These are phyloP conservation scores for Quercus phellos DNA, from an alignment of 331 rosid species.

Conservation along the genomic window DNA sequence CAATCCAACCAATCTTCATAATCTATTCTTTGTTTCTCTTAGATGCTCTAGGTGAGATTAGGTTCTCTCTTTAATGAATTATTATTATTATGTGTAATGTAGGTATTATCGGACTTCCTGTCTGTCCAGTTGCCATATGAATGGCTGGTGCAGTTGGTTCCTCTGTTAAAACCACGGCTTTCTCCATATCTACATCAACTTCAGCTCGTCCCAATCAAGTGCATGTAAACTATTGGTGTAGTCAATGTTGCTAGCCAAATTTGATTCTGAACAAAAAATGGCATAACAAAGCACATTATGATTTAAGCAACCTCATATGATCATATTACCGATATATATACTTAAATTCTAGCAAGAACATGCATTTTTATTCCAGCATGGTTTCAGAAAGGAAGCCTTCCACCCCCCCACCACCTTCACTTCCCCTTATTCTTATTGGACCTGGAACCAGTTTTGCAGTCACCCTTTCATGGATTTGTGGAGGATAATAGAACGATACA, in stretches of 20 bases:
- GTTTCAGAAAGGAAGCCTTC: conserved; percentile 74
- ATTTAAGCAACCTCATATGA: neutral
- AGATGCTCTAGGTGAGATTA: conserved; percentile 2
- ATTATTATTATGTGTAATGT: too few relatives aligned
- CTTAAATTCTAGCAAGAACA: conserved; percentile 25
- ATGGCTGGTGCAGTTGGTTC: conserved; percentile 45
- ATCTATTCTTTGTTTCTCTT: neutral
- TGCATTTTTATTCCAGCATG: conserved; percentile 53
- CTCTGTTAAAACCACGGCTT: conserved; percentile 38
- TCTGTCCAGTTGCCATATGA: too few relatives aligned
- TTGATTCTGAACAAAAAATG: conserved; percentile 62
- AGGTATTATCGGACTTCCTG: too few relatives aligned
- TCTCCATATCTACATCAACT: conserved; percentile 39
- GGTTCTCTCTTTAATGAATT: neutral
- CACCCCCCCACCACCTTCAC: conserved; percentile 52
- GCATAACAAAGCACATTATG: neutral
- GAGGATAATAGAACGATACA: conserved; percentile 81
- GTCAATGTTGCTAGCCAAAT: conserved; percentile 77
- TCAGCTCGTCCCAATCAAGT: conserved; percentile 57
- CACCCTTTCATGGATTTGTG: conserved; percentile 71
- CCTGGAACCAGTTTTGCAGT: conserved; percentile 90
- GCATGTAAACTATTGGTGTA: conserved; percentile 82
- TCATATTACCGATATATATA: neutral
- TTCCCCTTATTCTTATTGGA: conserved; percentile 79
- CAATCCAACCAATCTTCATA: neutral